Base-by-base conservation (phyloP, 2,329 filamentous ascomycete genomes). In the Diplodia intermedia region DNA sequence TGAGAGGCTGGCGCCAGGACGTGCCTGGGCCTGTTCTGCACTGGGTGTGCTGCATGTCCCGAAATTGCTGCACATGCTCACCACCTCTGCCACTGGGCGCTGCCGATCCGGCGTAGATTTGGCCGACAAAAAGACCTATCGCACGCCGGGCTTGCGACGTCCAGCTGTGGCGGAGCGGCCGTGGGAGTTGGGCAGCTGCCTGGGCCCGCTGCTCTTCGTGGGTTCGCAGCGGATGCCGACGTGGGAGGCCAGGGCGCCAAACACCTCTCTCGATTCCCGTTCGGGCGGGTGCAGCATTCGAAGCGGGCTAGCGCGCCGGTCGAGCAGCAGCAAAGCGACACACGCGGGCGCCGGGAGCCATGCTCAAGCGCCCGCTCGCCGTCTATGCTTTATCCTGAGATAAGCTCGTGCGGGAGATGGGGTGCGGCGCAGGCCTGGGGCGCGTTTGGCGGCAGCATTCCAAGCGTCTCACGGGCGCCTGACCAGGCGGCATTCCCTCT, bases 11-110 rank as follows among this genome's bases (percentile, higher is more conserved):
- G 57, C 57, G 57, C 43, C 57, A 60, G 56, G 56, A 60, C 56
- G 56, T 60, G 56, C 56, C 56, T 60, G 56, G 56, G 56, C 56
- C 56, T 60, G 38, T 47, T 60, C 56, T 60, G 56, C 56, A 47
- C 36, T 47, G 29, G 55, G 55, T 47, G 55, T 60, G 55, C 55
- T 62, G 43, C 57, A 62, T 62, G 57, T 62, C 49, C 57, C 47
- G 60, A 52, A 52, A 63, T 63, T 63, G 60, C 60, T 52, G 60
- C 60, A 63, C 60, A 63, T 63, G 60, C 60, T 29, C 60, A 62
- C 29, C 23, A 50, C 57, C 40, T 36, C 57, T 50, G 57, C 49
- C 40, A 62, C 26, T 49, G 43, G 57, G 9, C 23, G n/a, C 14
- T n/a, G 40, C 57, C 18, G 57, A 62, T 62, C 57, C 57, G n/a